phyloP scores from a whole-genome alignment of 805 yeast species.

The Tetrapisispora taiwanensis region DNA sequence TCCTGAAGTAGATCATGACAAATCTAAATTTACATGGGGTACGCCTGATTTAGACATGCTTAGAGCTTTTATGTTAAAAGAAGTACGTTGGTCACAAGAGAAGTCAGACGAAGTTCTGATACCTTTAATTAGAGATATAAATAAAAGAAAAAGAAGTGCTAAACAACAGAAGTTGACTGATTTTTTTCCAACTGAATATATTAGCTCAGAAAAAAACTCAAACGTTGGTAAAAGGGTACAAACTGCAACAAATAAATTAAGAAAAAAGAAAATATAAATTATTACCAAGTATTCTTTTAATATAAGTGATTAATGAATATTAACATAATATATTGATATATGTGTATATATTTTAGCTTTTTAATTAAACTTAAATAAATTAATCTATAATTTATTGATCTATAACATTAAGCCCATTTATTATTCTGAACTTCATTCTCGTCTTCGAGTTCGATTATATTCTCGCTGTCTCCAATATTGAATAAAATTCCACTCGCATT shows the following conservation, averaged over 20 bases:
- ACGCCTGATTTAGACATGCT: conserved; percentile 73
- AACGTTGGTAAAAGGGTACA: conserved; percentile 52
- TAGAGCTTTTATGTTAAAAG: conserved; percentile 54
- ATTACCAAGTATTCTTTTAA: too few species aligned
- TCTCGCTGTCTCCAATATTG: neutral
- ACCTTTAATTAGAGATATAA: conserved; percentile 76
- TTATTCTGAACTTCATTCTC: conserved; percentile 2
- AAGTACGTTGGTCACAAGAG: conserved; percentile 71
- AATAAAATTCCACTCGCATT: conserved; percentile 1
- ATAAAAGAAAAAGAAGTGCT: conserved; percentile 45
- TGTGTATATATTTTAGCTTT: neutral
- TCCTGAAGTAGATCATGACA: conserved; percentile 81
- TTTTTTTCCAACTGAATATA: conserved; percentile 54
- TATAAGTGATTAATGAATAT: too few species aligned
- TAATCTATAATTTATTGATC: neutral
- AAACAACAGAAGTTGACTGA: conserved; percentile 53
- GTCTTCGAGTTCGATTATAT: neutral
- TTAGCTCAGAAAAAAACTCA: conserved; percentile 37
- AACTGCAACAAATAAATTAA: conserved; percentile 45
- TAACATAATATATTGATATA: neutral
- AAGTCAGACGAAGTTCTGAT: conserved; percentile 72
- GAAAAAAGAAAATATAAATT: conserved; percentile 15
- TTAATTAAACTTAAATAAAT: neutral
- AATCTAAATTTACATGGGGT: conserved; percentile 81
- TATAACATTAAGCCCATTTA: conserved; percentile 3